phyloP scores from a whole-genome alignment of 805 yeast genomes.

The Nakazawaea anatomiae region DNA sequence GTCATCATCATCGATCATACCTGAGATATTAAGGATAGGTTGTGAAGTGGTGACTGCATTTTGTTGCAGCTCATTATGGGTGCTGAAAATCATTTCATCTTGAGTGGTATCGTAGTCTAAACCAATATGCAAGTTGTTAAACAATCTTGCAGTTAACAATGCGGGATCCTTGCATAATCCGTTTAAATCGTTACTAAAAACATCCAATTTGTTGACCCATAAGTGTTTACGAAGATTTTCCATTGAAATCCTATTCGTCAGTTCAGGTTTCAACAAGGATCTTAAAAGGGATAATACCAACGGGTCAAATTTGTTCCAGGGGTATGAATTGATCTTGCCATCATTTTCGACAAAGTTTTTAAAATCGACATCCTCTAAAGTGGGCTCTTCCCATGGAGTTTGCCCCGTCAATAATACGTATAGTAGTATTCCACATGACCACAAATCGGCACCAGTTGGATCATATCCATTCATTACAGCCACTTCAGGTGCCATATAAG shows the following conservation, averaged over 20 bases:
- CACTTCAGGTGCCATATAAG: conserved; percentile 77
- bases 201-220: conserved; percentile 45
- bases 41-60: conserved; percentile 34
- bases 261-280: conserved; percentile 44
- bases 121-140: conserved; percentile 47
- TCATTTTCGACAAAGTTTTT: conserved; percentile 31
- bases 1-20: conserved; percentile 33
- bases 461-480: conserved; percentile 41
- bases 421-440: conserved; percentile 66
- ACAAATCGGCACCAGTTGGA: conserved; percentile 53
- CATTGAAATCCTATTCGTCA: conserved; percentile 36
- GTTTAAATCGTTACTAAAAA: conserved; percentile 31
- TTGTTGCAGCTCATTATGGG: conserved; percentile 14
- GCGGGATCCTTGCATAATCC: conserved; percentile 52
- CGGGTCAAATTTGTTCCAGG: conserved; percentile 52
- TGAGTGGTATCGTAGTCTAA: conserved; percentile 38
- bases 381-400: conserved; percentile 70
- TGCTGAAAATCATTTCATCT: conserved; percentile 15
- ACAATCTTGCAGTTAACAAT: conserved; percentile 41
- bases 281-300: conserved; percentile 45
- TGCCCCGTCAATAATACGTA: conserved; percentile 61
- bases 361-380: conserved; percentile 43
- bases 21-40: conserved; percentile 37
- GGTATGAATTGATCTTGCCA: conserved; percentile 40
- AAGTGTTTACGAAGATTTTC: conserved; percentile 40